Conservation (phyloP, 257 asterid genomes). For the Scutellaria minor region DNA sequence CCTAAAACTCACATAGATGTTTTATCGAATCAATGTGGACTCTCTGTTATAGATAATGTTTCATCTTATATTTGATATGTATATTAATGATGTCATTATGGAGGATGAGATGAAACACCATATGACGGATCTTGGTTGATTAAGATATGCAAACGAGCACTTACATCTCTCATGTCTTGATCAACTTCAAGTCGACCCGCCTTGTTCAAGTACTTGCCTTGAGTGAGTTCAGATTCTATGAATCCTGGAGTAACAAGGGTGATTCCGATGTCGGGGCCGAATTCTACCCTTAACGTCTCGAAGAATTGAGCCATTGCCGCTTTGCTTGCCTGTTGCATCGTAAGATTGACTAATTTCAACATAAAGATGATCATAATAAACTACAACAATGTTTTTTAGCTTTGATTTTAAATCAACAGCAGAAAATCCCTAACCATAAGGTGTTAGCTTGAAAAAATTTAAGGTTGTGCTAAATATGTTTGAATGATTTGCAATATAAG, state of each 20-base stretch:
- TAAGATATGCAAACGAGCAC: not conserved
- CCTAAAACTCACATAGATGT: constrained; percentile 31
- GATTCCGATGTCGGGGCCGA: constrained; percentile 66
- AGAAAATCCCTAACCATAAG: no score
- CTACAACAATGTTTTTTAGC: no score
- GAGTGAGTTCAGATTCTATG: constrained; percentile 66
- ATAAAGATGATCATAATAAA: not conserved
- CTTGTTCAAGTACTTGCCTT: constrained; percentile 57
- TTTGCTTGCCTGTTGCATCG: constrained; percentile 67
- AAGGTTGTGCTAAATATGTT: no score
- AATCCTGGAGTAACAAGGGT: constrained; percentile 69
- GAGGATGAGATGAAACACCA: no score
- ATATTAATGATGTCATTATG: no score
- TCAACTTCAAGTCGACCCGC: constrained; percentile 57
- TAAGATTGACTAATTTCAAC: not conserved
- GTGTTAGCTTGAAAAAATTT: no score
- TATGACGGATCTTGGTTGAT: no score
- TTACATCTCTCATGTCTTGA: constrained; percentile 71
- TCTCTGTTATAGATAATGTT: no score
- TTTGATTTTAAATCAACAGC: no score
- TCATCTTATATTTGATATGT: no score
- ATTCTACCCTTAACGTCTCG: constrained; percentile 75
- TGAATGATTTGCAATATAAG: no score
- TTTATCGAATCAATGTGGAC: no score
- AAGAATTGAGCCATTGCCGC: constrained; percentile 70